Conservation (phyloP, 2,329 filamentous ascomycete species). For the Plectosphaerella sp. region DNA sequence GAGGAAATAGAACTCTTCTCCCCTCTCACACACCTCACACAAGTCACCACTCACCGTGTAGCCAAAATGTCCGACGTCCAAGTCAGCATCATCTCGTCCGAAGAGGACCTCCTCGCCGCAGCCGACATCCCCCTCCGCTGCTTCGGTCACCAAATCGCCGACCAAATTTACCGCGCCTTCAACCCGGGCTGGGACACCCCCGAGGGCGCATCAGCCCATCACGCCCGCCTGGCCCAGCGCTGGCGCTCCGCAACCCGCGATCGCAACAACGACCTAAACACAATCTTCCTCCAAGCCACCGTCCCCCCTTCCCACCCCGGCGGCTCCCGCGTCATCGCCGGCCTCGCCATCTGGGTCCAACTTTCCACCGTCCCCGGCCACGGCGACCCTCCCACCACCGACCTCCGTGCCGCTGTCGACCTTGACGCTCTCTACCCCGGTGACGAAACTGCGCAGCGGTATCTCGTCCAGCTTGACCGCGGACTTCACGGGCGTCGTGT, state of each 20-base stretch:
- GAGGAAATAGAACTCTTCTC: not conserved
- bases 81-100: not conserved
- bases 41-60: not conserved
- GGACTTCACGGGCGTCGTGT: constrained; percentile 39
- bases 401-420: constrained; percentile 22
- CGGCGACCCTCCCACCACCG: constrained; percentile 33
- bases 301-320: constrained; percentile 26
- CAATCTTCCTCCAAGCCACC: constrained; percentile 50
- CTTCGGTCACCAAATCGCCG: constrained; percentile 46
- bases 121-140: not conserved
- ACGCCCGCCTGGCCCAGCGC: constrained; percentile 31
- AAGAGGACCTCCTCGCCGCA: not conserved
- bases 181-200: constrained; percentile 52
- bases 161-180: constrained; percentile 45
- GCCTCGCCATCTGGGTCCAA: constrained; percentile 52
- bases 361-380: constrained; percentile 41
- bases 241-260: constrained; percentile 36
- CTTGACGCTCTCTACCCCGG: constrained; percentile 34
- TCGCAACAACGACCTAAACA: constrained; percentile 40
- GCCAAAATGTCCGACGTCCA: not conserved
- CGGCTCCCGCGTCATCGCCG: constrained; percentile 32
- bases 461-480: constrained; percentile 35
- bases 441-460: constrained; percentile 39
- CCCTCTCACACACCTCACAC: not conserved
- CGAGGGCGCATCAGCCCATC: constrained; percentile 31